Evolutionary conservation across 768 basidiomycete species (phyloP).

Genomic region (Phallus indusiatus): DNA sequence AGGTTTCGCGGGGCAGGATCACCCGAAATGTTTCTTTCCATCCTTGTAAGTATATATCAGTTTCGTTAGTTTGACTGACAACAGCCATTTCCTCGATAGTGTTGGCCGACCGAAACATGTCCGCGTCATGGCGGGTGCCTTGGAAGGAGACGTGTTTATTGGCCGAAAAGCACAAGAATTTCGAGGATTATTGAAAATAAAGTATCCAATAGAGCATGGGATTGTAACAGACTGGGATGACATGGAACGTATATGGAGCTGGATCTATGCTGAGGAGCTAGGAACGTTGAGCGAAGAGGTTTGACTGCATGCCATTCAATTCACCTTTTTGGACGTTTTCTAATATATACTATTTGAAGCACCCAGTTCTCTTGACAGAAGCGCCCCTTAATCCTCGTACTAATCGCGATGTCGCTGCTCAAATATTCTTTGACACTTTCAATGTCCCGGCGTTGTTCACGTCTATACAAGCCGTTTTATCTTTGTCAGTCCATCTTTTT

Average conservation of each 20-base stretch:
- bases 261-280: slow-evolving; percentile 94
- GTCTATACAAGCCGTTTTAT: slow-evolving; percentile 94
- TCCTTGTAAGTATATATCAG: slow-evolving; percentile 70
- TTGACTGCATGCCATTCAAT: slow-evolving; percentile 13
- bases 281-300: slow-evolving; percentile 97
- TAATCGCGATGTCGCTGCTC: slow-evolving; percentile 93
- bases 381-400: slow-evolving; percentile 94
- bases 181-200: slow-evolving; percentile 91
- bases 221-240: slow-evolving; percentile 99
- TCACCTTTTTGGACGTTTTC: neutral
- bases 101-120: slow-evolving; percentile 97
- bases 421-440: slow-evolving; percentile 99
- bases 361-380: slow-evolving; percentile 95
- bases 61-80: slow-evolving; percentile 13
- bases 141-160: slow-evolving; percentile 95
- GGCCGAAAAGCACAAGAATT: slow-evolving; percentile 93
- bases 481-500: slow-evolving; percentile 56
- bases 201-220: slow-evolving; percentile 99
- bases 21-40: slow-evolving; percentile 98
- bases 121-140: slow-evolving; percentile 93
- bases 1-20: slow-evolving; percentile 97
- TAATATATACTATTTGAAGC: slow-evolving; percentile 38
- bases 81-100: slow-evolving; percentile 30
- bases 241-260: slow-evolving; percentile 99
- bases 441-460: slow-evolving; percentile 97